phyloP scores from a whole-genome alignment of 2,329 filamentous ascomycete genomes.

The Colletotrichum spaethianum region DNA sequence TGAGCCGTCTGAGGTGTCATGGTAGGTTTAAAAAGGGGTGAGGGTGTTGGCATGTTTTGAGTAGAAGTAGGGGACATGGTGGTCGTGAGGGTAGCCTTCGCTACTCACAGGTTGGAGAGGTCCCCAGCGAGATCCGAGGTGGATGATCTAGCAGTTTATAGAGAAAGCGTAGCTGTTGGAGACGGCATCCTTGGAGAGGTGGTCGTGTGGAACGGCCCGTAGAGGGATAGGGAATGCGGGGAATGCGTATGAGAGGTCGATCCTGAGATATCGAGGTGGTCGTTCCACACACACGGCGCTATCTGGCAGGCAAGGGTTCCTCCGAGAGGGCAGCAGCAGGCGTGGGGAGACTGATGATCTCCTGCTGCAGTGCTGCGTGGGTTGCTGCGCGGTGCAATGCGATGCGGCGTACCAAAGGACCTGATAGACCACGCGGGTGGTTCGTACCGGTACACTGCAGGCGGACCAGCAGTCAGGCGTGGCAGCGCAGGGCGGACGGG shows the following conservation, averaged over 20 bases:
- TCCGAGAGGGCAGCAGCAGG: constrained; percentile 27
- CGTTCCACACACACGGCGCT: constrained; percentile 38
- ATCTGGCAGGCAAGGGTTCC: constrained; percentile 37
- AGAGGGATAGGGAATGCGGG: constrained; percentile 40
- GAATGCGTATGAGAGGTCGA: constrained; percentile 37
- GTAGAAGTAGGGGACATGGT: constrained; percentile 51
- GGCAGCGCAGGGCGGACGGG: constrained; percentile 35
- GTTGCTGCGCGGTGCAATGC: constrained; percentile 31
- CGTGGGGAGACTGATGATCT: constrained; percentile 37
- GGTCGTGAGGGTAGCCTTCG: constrained; percentile 31
- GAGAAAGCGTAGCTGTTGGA: constrained; percentile 38
- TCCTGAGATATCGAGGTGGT: constrained; percentile 35
- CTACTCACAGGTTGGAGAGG: constrained; percentile 29
- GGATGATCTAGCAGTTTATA: constrained; percentile 41
- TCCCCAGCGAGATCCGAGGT: constrained; percentile 33
- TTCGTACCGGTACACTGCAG: constrained; percentile 39
- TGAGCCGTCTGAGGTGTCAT: constrained; percentile 60
- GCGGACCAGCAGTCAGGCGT: constrained; percentile 31
- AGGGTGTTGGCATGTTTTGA: constrained; percentile 49
- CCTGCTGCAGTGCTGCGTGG: constrained; percentile 20
- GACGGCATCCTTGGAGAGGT: constrained; percentile 43
- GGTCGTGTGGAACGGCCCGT: constrained; percentile 43
- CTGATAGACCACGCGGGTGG: constrained; percentile 25
- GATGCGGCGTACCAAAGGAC: constrained; percentile 32
- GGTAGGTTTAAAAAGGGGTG: constrained; percentile 51